Conservation (phyloP, 768 basidiomycete genomes). For the Botryobasidium botryosum region DNA sequence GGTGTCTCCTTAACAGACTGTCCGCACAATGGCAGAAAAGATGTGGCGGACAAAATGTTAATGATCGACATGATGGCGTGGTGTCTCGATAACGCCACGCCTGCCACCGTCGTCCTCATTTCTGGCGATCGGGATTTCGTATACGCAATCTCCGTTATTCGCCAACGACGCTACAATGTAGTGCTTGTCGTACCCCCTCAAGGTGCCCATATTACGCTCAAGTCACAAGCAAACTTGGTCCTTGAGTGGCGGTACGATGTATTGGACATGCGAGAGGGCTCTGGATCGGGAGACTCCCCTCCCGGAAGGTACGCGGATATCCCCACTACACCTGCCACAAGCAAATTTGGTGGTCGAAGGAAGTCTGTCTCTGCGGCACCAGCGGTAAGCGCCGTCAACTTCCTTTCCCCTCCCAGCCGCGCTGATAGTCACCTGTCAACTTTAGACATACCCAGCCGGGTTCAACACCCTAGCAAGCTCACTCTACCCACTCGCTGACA, state of each 20-base stretch:
- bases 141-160: neutral
- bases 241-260: slow-evolving; percentile 10
- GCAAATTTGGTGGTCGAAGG: no score
- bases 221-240: slow-evolving; percentile 6
- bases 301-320: no score
- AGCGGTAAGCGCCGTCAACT: no score
- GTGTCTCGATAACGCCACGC: neutral
- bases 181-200: neutral
- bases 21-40: neutral
- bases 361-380: no score
- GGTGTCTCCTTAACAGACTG: no score
- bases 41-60: neutral
- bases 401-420: no score
- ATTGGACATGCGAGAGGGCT: no score
- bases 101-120: neutral
- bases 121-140: neutral
- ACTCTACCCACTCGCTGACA: no score
- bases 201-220: slow-evolving; percentile 7
- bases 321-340: neutral
- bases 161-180: neutral
- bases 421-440: no score
- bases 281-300: no score
- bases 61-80: neutral
- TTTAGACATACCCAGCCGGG: no score
- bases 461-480: no score